Percentiles rank a stretch among this genome's conserved stretches.
These are phyloP conservation scores for Calonectria crousiana DNA, from an alignment of 2,329 filamentous ascomycete species.

Conservation along the genomic window DNA sequence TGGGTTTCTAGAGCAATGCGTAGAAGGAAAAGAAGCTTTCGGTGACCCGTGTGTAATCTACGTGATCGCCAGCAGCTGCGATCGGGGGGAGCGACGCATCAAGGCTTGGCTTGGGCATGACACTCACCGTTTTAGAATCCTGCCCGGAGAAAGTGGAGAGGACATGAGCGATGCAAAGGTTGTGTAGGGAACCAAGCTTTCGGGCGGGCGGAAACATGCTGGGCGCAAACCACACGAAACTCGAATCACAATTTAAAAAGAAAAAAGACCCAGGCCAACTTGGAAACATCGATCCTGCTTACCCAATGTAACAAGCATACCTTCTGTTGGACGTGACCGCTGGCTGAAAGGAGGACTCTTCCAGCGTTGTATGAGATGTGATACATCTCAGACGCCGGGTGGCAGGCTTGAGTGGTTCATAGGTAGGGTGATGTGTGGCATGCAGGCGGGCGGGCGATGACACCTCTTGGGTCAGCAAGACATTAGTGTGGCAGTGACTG, in stretches of 20 bases:
- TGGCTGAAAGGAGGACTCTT: not conserved
- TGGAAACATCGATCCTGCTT: not conserved
- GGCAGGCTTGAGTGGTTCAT: not conserved
- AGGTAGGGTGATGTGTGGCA: not conserved
- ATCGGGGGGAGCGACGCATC: not conserved
- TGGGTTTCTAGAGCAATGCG: not conserved
- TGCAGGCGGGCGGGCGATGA: conserved; percentile 1
- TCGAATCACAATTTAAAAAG: not conserved
- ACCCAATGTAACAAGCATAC: not conserved
- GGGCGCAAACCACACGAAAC: not conserved
- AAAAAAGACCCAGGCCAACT: not conserved
- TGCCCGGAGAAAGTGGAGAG: not conserved
- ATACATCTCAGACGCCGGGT: not conserved
- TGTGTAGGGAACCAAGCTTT: not conserved
- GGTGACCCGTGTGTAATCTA: not conserved
- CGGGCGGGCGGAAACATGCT: not conserved
- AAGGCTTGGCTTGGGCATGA: not conserved
- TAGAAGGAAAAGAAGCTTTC: not conserved
- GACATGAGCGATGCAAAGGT: not conserved
- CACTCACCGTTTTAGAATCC: not conserved
- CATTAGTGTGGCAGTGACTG: not conserved
- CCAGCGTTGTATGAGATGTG: not conserved
- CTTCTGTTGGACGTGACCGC: not conserved
- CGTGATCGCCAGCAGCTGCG: not conserved
- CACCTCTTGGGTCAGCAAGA: not conserved